Evolutionary conservation across 1,139 yeast genomes (phyloP), one percentile per base, ranked within the genome.

Genomic region (Meyerozyma guilliermondii): DNA sequence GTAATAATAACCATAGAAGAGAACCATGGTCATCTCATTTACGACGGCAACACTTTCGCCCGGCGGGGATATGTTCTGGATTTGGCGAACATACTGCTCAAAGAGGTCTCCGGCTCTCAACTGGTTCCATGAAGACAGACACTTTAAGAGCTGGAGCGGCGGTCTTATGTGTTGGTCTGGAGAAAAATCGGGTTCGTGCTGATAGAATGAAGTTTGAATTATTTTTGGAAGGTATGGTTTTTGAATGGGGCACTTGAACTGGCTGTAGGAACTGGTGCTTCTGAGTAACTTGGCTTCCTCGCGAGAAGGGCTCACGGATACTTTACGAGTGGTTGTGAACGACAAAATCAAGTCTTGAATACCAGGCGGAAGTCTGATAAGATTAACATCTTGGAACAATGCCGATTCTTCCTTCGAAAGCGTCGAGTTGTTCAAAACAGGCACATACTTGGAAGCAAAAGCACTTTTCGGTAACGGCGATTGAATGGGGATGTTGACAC

Each of bases 341-440:
- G 84, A 76, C 20, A 76, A 56, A 1, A 80, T 71, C 46, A 80
- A 72, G 52, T 81, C 82, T 59, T 85, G 91, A 34, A 85, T 75
- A 24, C 94, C 94, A 6, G 87, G 82, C 4, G 92, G 91, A 41
- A 81, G 60, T 40, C 65, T 67, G 35, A 80, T 59, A 46, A 82
- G 67, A 44, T 70, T 60, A 40, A 56, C 44, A 50, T 71, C 74
- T 35, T 68, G 59, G 46, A 71, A 71, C 39, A 72, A 53, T 35
- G 60, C 63, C 28, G 56, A 44, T 49, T 72, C 78, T 6, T 55
- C 53, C 16, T 56, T 56, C 2, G 69, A 54, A 31, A 71, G 54
- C 1, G 56, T 47, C 0, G 75, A 68, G 43, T 62, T 59, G 42
- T 54, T 55, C 42, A 71, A 56, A 3, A 68, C 66, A 16, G 62